Evolutionary conservation across 2,329 filamentous ascomycete species (phyloP).

Genomic region (Ophiostoma sp.): DNA sequence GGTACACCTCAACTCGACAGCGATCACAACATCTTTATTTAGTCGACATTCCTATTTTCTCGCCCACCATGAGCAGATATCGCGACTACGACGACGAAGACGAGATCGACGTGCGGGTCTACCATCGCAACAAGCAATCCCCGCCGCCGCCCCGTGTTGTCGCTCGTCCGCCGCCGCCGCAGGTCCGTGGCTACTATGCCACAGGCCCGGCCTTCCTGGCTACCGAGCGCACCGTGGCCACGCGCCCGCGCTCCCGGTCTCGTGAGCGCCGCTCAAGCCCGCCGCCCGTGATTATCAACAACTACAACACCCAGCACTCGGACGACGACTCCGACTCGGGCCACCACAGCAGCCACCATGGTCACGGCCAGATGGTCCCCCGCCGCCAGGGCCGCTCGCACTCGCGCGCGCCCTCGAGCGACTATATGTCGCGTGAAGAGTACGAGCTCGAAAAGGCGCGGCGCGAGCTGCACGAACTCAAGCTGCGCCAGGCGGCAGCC

Average conservation of each 20-base stretch:
- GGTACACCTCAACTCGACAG: neutral
- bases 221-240: conserved; percentile 50
- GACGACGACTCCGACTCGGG: conserved; percentile 43
- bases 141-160: conserved; percentile 36
- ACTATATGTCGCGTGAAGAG: conserved; percentile 46
- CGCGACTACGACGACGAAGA: conserved; percentile 54
- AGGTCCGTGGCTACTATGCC: conserved; percentile 46
- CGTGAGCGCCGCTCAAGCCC: conserved; percentile 50
- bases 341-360: conserved; percentile 32
- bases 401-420: conserved; percentile 31
- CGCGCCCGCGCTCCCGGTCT: conserved; percentile 46
- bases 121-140: conserved; percentile 40
- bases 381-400: conserved; percentile 35
- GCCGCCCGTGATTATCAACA: conserved; percentile 59
- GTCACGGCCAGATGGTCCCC: conserved; percentile 32
- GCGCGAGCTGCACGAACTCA: conserved; percentile 49
- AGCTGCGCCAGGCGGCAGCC: conserved; percentile 44
- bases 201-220: conserved; percentile 45
- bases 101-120: conserved; percentile 55
- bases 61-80: conserved; percentile 30
- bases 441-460: conserved; percentile 41
- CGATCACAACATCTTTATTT: neutral
- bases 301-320: conserved; percentile 46
- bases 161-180: conserved; percentile 29
- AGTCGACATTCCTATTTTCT: neutral